phyloP scores from a whole-genome alignment of 2,329 filamentous ascomycete genomes.

The Samsoniella hepiali region DNA sequence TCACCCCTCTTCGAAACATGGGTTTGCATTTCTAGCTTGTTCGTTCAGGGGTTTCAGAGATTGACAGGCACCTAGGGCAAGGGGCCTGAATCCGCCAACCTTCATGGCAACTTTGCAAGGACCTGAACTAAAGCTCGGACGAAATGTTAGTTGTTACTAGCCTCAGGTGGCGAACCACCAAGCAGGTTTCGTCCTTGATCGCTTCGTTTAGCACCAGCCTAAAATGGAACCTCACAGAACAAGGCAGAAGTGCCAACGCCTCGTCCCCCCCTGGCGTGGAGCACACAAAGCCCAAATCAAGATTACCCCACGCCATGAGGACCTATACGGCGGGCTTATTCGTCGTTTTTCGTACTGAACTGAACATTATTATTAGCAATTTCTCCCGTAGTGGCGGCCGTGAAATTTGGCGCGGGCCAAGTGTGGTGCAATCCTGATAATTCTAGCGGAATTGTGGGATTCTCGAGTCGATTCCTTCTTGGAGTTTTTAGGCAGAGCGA shows the following conservation, averaged over 20 bases:
- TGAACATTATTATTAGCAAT: conserved; percentile 15
- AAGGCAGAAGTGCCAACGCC: background rate
- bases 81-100: background rate
- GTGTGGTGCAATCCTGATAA: background rate
- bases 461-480: background rate
- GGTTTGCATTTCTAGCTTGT: background rate
- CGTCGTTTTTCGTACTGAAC: background rate
- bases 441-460: background rate
- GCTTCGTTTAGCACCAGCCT: background rate
- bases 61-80: background rate
- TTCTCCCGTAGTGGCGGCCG: conserved; percentile 6
- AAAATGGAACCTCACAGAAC: conserved; percentile 9
- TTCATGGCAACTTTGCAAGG: background rate
- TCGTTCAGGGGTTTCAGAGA: background rate
- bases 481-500: background rate
- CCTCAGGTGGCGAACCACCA: background rate
- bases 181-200: background rate
- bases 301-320: conserved; percentile 12
- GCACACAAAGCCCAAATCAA: background rate
- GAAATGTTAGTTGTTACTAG: background rate
- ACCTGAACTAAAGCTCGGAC: background rate
- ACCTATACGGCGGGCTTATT: background rate
- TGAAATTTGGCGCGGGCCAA: background rate
- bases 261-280: background rate
- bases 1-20: conserved; percentile 5